These are phyloP conservation scores for Symmetrospora coprosmae DNA, from an alignment of 768 basidiomycete species.

Conservation along the genomic window DNA sequence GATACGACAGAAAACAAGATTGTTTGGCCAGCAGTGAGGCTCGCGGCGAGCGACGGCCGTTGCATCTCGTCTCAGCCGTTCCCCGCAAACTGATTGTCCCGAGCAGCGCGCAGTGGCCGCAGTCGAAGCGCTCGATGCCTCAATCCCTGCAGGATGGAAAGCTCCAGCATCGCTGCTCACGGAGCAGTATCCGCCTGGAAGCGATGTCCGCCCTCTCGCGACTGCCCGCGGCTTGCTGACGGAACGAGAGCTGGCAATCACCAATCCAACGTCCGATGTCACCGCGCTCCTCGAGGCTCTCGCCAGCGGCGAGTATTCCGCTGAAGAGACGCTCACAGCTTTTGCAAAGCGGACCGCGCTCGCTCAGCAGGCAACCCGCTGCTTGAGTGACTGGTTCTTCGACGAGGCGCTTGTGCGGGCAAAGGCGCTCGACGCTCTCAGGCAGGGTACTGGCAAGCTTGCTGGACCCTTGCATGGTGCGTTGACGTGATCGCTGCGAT, in stretches of 20 bases:
- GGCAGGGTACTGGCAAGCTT: not conserved
- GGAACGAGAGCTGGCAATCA: not conserved
- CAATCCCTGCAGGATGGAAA: not conserved
- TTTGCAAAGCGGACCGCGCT: not conserved
- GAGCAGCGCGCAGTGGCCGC: not conserved
- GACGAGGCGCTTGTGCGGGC: not conserved
- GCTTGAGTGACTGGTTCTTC: not conserved
- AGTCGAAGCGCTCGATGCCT: not conserved
- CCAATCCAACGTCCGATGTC: not conserved
- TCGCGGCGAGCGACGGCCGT: no score
- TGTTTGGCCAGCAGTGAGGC: no score
- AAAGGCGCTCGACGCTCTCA: not conserved
- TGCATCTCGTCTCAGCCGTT: no score
- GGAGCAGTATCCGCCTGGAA: not conserved
- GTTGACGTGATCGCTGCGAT: not conserved
- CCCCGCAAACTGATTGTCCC: no score
- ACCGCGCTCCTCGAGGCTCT: not conserved
- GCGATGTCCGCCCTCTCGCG: slow-evolving; percentile 2
- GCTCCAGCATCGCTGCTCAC: not conserved
- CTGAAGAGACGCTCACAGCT: slow-evolving; percentile 3
- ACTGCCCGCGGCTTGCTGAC: not conserved
- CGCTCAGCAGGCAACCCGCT: not conserved
- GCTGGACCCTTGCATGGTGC: slow-evolving; percentile 4
- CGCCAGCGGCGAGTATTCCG: not conserved
- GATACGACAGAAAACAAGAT: no score